Conservation (phyloP, 139 green algal species). For the Chlamydomonas sphaeroides region DNA sequence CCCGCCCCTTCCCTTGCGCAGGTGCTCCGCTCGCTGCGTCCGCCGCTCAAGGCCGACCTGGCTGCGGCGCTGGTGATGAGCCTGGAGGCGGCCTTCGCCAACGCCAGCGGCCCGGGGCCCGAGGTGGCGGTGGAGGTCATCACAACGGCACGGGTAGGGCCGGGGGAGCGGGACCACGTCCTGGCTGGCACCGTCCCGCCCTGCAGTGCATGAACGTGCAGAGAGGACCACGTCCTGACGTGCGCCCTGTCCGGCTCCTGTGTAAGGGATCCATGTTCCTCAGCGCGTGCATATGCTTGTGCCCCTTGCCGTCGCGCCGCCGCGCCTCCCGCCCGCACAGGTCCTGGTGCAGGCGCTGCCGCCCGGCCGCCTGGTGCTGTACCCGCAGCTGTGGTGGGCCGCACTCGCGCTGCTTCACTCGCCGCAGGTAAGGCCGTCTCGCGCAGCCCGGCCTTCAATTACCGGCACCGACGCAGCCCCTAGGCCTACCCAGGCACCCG, state of each 20-base stretch:
- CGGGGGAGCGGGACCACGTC: neutral
- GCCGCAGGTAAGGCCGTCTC: no score
- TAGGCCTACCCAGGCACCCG: no score
- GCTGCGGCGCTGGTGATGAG: slow-evolving; percentile 77
- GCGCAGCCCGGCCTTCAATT: no score
- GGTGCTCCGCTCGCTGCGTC: slow-evolving; percentile 80
- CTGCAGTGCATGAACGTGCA: no score
- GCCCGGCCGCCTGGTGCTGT: slow-evolving; percentile 79
- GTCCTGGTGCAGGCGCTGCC: slow-evolving; percentile 68
- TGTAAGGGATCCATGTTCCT: no score
- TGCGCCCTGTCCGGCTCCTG: no score
- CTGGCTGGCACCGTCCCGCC: slow-evolving; percentile 44
- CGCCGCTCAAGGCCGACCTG: slow-evolving; percentile 68
- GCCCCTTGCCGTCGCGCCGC: no score
- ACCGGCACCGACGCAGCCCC: no score
- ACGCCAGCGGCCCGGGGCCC: neutral
- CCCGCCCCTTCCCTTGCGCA: slow-evolving; percentile 28
- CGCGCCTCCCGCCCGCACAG: no score
- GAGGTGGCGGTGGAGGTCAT: slow-evolving; percentile 43
- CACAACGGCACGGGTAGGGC: slow-evolving; percentile 9
- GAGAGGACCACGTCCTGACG: no score
- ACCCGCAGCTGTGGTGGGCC: slow-evolving; percentile 85
- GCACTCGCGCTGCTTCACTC: slow-evolving; percentile 79
- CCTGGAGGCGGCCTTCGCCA: slow-evolving; percentile 80
- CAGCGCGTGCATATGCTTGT: no score